Evolutionary conservation across 2,329 filamentous ascomycete species (phyloP).

Genomic region (Fusarium setosum): DNA sequence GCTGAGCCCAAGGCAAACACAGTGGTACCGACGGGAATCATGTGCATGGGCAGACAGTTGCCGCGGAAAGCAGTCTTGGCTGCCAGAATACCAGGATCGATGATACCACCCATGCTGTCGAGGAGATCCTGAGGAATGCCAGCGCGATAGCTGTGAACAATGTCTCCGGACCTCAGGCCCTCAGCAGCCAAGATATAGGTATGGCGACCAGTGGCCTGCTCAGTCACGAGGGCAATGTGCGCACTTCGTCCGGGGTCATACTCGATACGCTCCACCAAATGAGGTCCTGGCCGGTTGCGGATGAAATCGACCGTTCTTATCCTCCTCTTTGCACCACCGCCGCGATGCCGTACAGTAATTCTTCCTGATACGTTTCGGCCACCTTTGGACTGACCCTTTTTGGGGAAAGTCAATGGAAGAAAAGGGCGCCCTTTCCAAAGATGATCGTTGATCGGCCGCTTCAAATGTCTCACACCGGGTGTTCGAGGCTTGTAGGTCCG

Average conservation of each 20-base stretch:
- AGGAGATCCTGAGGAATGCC: conserved; percentile 91
- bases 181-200: conserved; percentile 97
- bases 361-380: conserved; percentile 89
- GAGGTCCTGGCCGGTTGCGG: conserved; percentile 81
- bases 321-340: conserved; percentile 90
- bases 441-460: conserved; percentile 94
- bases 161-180: conserved; percentile 90
- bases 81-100: conserved; percentile 96
- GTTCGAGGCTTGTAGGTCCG: conserved; percentile 94
- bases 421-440: conserved; percentile 93
- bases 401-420: conserved; percentile 85
- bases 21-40: conserved; percentile 94
- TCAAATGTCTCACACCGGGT: conserved; percentile 90
- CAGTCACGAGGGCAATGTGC: conserved; percentile 89
- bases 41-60: conserved; percentile 94
- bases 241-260: conserved; percentile 94
- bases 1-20: conserved; percentile 90
- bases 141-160: conserved; percentile 89
- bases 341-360: conserved; percentile 90
- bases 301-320: conserved; percentile 93
- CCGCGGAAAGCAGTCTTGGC: conserved; percentile 94
- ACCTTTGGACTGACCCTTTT: conserved; percentile 92
- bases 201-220: conserved; percentile 78
- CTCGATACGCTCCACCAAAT: conserved; percentile 92
- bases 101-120: conserved; percentile 89